Evolutionary conservation across 2,329 filamentous ascomycete species (phyloP), one percentile per base, ranked within the genome.

Genomic region (Aspergillus tanneri): DNA sequence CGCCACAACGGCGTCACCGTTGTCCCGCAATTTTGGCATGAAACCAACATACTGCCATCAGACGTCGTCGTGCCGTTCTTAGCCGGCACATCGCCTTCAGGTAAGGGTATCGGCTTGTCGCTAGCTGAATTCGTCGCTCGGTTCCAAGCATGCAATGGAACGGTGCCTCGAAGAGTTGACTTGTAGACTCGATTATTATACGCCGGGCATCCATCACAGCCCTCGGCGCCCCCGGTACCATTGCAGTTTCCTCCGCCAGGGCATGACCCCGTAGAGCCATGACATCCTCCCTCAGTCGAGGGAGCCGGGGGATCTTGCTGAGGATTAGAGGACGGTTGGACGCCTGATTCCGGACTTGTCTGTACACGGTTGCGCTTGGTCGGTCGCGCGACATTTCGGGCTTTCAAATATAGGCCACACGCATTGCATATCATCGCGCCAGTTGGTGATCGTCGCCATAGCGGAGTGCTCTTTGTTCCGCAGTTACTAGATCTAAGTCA

Each of bases 391-490:
- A 92, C 87, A 66, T 97, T 97, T 57, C 93, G 84, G 8, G 92
- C 91, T 70, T 97, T 97, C 54, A 89, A 78, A 69, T 99, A 99
- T 12, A 99, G 79, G 34, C 93, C 93, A 65, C 93, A 99, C 5
- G 93, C 93, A 72, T 99, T 99, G 74, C 93, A 99, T 51, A 99
- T 97, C 22, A 90, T 96, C 46, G 90, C 87, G 23, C 93, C 93
- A 61, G 91, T 85, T 0, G 92, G 92, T 12, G 92, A 96, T 63
- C 93, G 83, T 66, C 93, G 84, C 93, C 93, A 99, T 28, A 99
- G 74, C 19, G 93, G 93, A 38, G 93, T 99, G 67, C 87, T 85
- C 43, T 90, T 96, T 12, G 93, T 97, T 49, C 86, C 87, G 68
- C 93, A 99, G 71, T 99, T 99, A 67, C 93, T 99, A 16, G 9